Percentiles rank a stretch among this genome's conserved stretches.
phyloP scores from a whole-genome alignment of 139 green algal species.

The Edaphochlamys debaryana region DNA sequence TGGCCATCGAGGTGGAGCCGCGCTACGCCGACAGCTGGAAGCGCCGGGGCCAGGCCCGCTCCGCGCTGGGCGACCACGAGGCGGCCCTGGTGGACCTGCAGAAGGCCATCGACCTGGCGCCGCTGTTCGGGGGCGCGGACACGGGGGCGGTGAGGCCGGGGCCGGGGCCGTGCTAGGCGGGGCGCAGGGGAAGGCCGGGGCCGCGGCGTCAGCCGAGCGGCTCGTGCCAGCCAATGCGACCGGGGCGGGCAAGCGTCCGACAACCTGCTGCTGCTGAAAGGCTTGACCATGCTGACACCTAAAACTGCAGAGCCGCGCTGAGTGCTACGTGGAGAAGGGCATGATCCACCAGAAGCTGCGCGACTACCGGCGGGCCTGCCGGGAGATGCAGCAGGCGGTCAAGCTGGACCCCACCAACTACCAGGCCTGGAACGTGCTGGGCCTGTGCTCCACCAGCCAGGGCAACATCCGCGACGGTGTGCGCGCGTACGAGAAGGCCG shows the following conservation, averaged over 20 bases:
- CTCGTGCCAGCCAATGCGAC: too few species aligned
- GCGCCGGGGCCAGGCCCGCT: conserved; percentile 81
- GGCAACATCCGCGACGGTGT: conserved; percentile 81
- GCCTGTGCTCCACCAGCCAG: conserved; percentile 67
- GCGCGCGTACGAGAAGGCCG: conserved; percentile 68
- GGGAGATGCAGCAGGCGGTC: conserved; percentile 61
- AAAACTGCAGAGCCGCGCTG: conserved; percentile 55
- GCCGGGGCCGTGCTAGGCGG: too few species aligned
- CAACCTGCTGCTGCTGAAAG: too few species aligned
- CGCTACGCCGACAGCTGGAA: conserved; percentile 82
- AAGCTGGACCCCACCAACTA: conserved; percentile 60
- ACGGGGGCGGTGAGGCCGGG: conserved; percentile 9
- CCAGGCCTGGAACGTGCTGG: conserved; percentile 75
- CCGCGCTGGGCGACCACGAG: conserved; percentile 69
- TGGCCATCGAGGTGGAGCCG: conserved; percentile 77
- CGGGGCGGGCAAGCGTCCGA: too few species aligned
- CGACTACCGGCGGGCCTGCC: conserved; percentile 69
- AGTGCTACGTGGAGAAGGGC: conserved; percentile 68
- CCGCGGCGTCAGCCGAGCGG: too few species aligned
- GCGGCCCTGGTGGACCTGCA: conserved; percentile 73
- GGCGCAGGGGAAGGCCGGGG: too few species aligned
- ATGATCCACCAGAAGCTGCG: conserved; percentile 79
- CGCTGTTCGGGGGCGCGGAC: conserved; percentile 24
- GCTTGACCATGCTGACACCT: too few species aligned
- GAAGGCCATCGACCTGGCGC: conserved; percentile 58